Base-by-base conservation (phyloP, 768 basidiomycete species). In the Boletus bicolor region DNA sequence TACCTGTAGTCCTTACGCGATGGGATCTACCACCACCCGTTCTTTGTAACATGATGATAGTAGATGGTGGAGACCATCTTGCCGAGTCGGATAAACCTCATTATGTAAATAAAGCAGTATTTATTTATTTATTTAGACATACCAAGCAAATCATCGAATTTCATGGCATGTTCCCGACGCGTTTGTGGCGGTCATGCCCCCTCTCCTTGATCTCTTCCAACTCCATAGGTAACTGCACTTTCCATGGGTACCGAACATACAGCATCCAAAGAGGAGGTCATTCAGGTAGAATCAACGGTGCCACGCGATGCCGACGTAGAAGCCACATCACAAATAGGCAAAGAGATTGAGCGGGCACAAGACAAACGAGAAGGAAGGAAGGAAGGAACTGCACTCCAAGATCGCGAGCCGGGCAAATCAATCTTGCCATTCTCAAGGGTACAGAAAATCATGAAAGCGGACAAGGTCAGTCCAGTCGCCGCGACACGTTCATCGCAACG, bases 391-490 rank as follows among this genome's bases (percentile, higher is more conserved):
- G 38, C 43, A 19, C 47, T 26, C 11, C 64, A 54, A 24, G 68
- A 71, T 53, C 72, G 79, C 49, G 77, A 77, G 49, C 72, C 75
- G 2, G 92, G 93, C 35, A 92, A 85, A 63, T 85, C 91, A 1
- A 58, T 88, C 21, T 73, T 93, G 44, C 93, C 93, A 0, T 78
- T 89, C 50, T 76, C 87, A 2, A 80, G 89, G 56, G 87, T 95
- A 39, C 91, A 92, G 69, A 85, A 79, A 73, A 91, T 94, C 46
- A 78, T 93, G 60, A 93, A 91, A 65, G 91, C 87, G 7, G 93
- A 95, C 72, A 87, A 87, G 77, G 93, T 82, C 52, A 54, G 73
- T 68, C 52, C 21, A 7, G 38, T 58, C 50, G 19, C 51, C 32
- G 21, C 19, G 26, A 30, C 26, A 17, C 21, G 45, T 57, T 50